Conservation (phyloP, 805 yeast species). For the Millerozyma acaciae region DNA sequence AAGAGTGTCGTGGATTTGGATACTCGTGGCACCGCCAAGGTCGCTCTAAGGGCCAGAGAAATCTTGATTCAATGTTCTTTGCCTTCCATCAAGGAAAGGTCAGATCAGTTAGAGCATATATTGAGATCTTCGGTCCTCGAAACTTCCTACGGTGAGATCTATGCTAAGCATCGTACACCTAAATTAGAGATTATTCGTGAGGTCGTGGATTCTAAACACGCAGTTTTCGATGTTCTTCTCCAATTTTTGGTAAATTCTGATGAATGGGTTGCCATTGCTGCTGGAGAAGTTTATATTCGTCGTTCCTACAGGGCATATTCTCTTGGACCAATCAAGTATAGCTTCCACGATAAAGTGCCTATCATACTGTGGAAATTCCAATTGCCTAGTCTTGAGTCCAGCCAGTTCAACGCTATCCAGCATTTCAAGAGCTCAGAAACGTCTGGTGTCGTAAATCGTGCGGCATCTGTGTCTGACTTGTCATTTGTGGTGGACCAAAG, state of each 20-base stretch:
- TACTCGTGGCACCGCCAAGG: conserved; percentile 87
- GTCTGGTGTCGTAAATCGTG: conserved; percentile 58
- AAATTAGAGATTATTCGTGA: conserved; percentile 76
- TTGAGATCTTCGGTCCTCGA: conserved; percentile 87
- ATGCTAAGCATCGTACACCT: conserved; percentile 76
- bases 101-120: conserved; percentile 96
- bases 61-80: conserved; percentile 93
- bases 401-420: conserved; percentile 71
- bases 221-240: conserved; percentile 91
- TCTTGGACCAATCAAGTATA: conserved; percentile 70
- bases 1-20: conserved; percentile 83
- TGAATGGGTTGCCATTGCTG: conserved; percentile 89
- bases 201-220: conserved; percentile 92
- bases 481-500: conserved; percentile 72
- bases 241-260: conserved; percentile 84
- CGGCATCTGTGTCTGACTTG: conserved; percentile 89
- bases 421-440: conserved; percentile 41
- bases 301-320: conserved; percentile 97
- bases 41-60: conserved; percentile 92
- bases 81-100: conserved; percentile 93
- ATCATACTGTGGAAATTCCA: conserved; percentile 86
- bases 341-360: conserved; percentile 53
- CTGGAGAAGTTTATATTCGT: conserved; percentile 93
- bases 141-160: conserved; percentile 80
- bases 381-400: conserved; percentile 66